These are phyloP conservation scores for Zalaria sp. DNA, from an alignment of 2,329 filamentous ascomycete species.

Conservation along the genomic window DNA sequence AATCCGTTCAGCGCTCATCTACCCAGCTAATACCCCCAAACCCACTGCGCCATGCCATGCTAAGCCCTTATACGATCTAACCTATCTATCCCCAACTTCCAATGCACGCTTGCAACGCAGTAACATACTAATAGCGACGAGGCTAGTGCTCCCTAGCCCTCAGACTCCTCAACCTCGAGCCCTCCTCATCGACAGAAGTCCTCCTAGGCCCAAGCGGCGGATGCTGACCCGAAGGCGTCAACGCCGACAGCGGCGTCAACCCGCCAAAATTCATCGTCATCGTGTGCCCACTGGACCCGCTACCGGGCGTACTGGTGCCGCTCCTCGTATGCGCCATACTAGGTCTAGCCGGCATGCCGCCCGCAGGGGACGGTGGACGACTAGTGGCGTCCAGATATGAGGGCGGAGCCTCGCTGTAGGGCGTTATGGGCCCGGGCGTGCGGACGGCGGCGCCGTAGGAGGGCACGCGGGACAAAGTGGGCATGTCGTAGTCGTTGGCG, in stretches of 20 bases:
- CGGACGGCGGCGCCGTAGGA: constrained; percentile 36
- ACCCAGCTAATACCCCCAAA: too few species aligned
- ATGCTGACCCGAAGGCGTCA: background rate
- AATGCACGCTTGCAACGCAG: too few species aligned
- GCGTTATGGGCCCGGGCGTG: constrained; percentile 26
- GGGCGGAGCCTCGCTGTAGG: constrained; percentile 26
- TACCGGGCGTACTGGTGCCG: constrained; percentile 11
- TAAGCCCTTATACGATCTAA: too few species aligned
- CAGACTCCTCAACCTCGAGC: constrained; percentile 2
- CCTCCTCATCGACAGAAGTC: constrained; percentile 1
- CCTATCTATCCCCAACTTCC: too few species aligned
- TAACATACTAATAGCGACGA: too few species aligned
- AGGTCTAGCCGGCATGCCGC: constrained; percentile 8
- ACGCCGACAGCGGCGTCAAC: background rate
- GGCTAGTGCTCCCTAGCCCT: constrained; percentile 1
- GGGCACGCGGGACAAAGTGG: constrained; percentile 32
- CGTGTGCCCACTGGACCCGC: constrained; percentile 4
- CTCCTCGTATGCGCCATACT: constrained; percentile 14
- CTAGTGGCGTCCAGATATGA: constrained; percentile 31
- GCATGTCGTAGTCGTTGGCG: constrained; percentile 27
- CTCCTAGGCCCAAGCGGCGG: background rate
- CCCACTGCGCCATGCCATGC: too few species aligned
- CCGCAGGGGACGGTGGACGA: constrained; percentile 24
- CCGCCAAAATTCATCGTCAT: background rate
- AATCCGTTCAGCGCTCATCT: too few species aligned